Evolutionary conservation across 2,329 filamentous ascomycete species (phyloP).

Genomic region (Colletotrichum trifolii): DNA sequence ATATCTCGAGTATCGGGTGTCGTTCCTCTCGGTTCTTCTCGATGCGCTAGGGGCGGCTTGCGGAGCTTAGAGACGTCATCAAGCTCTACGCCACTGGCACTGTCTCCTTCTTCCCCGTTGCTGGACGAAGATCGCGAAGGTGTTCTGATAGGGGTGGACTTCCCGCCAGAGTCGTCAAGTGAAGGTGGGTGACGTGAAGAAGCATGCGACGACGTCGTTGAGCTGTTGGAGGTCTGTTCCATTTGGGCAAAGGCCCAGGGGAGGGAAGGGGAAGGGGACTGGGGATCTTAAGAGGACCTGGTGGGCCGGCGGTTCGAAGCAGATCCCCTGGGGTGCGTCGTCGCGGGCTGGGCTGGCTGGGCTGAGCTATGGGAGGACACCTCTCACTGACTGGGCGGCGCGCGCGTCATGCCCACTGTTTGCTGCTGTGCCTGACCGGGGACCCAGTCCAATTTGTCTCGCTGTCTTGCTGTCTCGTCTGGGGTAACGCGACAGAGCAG

Average conservation of each 20-base stretch:
- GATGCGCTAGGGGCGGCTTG: slow-evolving; percentile 27
- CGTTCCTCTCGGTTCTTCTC: slow-evolving; percentile 19
- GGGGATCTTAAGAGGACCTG: slow-evolving; percentile 7
- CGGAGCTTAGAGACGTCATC: slow-evolving; percentile 26
- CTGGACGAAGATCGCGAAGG: slow-evolving; percentile 34
- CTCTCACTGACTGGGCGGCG: slow-evolving; percentile 7
- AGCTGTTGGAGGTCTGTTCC: slow-evolving; percentile 24
- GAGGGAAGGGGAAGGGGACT: background rate
- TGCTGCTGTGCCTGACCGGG: slow-evolving; percentile 8
- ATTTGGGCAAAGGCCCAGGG: slow-evolving; percentile 22
- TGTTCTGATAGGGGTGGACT: slow-evolving; percentile 32
- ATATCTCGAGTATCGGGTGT: background rate
- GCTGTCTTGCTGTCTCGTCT: background rate
- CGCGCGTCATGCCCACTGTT: slow-evolving; percentile 27
- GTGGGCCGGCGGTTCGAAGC: slow-evolving; percentile 25
- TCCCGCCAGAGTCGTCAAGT: slow-evolving; percentile 22
- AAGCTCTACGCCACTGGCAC: slow-evolving; percentile 3
- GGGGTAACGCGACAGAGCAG: background rate
- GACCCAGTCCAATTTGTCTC: background rate
- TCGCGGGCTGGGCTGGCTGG: background rate
- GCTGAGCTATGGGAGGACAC: no score
- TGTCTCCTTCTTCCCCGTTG: slow-evolving; percentile 9
- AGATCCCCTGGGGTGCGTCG: slow-evolving; percentile 12
- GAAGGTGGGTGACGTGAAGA: slow-evolving; percentile 13
- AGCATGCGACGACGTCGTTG: slow-evolving; percentile 25